A percentile compares a stretch with the other conserved stretches of the same genome.
Evolutionary conservation across 495 filamentous ascomycete genomes (phyloP).

Genomic region (Letharia lupina): DNA sequence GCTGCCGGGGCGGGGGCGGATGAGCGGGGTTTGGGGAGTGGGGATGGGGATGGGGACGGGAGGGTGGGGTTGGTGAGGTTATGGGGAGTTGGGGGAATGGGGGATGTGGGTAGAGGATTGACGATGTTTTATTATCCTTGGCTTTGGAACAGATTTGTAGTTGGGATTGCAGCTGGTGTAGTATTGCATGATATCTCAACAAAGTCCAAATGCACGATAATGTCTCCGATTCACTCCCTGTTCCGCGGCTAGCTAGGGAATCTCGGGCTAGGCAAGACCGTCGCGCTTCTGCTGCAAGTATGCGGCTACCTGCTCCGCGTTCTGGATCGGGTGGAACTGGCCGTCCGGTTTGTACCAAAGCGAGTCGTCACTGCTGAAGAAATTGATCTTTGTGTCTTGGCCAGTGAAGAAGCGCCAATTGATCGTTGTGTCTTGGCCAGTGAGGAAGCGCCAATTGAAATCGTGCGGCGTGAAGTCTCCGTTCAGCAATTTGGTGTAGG

Average conservation of each 20-base stretch:
- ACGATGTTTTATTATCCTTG: no score
- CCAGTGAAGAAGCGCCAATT: not conserved
- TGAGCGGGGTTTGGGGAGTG: not conserved
- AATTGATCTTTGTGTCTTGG: not conserved
- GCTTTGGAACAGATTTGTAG: no score
- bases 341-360: no score
- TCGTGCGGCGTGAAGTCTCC: not conserved
- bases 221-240: no score
- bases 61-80: not conserved
- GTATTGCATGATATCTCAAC: no score
- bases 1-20: not conserved
- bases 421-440: not conserved
- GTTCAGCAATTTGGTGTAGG: not conserved
- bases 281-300: not conserved
- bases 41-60: not conserved
- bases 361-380: not conserved
- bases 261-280: no score
- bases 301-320: not conserved
- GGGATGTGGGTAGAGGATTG: no score
- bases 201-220: no score
- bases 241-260: no score
- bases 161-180: no score
- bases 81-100: no score
- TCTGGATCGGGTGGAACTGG: not conserved
- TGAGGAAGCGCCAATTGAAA: not conserved